phyloP scores from a whole-genome alignment of 768 basidiomycete species.

The Leccinellum luteum region DNA sequence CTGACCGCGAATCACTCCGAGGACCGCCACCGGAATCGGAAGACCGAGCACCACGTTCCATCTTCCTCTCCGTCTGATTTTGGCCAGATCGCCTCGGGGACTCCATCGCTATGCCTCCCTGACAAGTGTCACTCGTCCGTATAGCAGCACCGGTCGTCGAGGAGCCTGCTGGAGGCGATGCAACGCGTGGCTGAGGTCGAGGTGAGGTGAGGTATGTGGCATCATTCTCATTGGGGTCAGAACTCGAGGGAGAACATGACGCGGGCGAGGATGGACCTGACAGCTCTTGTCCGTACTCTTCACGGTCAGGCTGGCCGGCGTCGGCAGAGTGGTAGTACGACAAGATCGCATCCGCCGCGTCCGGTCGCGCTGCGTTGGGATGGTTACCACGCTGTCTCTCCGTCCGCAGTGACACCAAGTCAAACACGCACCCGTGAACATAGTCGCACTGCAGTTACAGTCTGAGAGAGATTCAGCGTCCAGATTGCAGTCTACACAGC shows the following conservation, averaged over 20 bases:
- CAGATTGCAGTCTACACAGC: conserved; percentile 11
- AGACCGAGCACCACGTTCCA: conserved; percentile 10
- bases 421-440: conserved; percentile 15
- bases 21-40: conserved; percentile 29
- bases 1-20: conserved; percentile 28
- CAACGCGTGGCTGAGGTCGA: conserved; percentile 13
- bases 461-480: background rate
- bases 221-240: conserved; percentile 44
- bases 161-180: conserved; percentile 29
- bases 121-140: conserved; percentile 53
- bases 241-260: conserved; percentile 34
- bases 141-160: conserved; percentile 33
- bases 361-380: conserved; percentile 18
- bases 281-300: conserved; percentile 28
- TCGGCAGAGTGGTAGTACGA: conserved; percentile 58
- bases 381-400: background rate
- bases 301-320: background rate
- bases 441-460: background rate
- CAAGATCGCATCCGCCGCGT: conserved; percentile 45
- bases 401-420: background rate
- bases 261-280: conserved; percentile 2
- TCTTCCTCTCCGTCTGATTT: conserved; percentile 25
- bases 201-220: conserved; percentile 22
- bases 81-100: conserved; percentile 22
- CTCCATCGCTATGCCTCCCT: conserved; percentile 61